phyloP scores from a whole-genome alignment of 1,284 basidiomycete species.

The Lentinula novae-zelandiae region DNA sequence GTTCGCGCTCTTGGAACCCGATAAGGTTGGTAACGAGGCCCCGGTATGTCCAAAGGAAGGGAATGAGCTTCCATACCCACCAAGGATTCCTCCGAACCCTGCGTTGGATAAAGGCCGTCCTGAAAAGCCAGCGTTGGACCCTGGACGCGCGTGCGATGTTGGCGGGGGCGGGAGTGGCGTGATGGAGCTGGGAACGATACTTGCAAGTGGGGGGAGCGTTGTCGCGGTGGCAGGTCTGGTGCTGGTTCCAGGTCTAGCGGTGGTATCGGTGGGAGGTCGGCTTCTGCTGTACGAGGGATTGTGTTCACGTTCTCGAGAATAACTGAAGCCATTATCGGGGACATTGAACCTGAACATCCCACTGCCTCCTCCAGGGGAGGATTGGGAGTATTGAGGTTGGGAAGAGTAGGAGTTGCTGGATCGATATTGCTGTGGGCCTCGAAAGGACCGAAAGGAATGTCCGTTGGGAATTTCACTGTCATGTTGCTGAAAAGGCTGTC shows the following conservation, averaged over 20 bases:
- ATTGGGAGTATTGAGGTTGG: conserved; percentile 47
- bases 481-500: conserved; percentile 61
- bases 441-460: conserved; percentile 16
- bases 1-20: not conserved
- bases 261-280: conserved; percentile 7
- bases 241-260: conserved; percentile 15
- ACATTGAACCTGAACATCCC: conserved; percentile 12
- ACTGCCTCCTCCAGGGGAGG: conserved; percentile 25
- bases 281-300: not conserved
- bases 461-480: conserved; percentile 13
- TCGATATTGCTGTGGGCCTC: conserved; percentile 4
- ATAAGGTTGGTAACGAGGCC: conserved; percentile 3
- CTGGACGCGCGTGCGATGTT: conserved; percentile 7
- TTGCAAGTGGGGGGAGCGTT: conserved; percentile 68
- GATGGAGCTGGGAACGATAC: conserved; percentile 60
- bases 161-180: conserved; percentile 25
- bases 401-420: not conserved
- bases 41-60: not conserved
- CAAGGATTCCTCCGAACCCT: conserved; percentile 22
- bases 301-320: conserved; percentile 2
- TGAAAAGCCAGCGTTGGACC: conserved; percentile 2
- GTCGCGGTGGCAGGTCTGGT: conserved; percentile 40
- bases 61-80: conserved; percentile 1
- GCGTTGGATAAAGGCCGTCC: conserved; percentile 14
- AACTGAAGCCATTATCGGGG: conserved; percentile 33